Conservation (phyloP, 352 stramenopile species). For the Discostella stelligera region DNA sequence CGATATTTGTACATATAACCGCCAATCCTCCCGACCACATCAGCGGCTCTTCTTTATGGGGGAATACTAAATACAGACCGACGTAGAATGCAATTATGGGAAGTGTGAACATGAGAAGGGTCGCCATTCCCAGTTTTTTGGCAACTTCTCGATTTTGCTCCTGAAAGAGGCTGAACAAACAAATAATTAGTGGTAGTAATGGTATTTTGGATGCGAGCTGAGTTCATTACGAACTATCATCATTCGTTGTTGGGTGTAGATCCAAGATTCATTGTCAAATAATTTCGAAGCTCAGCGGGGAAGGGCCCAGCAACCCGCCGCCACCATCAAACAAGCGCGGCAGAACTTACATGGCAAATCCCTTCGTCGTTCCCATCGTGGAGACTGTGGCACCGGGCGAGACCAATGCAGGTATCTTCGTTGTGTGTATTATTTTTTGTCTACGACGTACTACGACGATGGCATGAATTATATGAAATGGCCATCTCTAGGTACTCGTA, state of each 20-base stretch:
- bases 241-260: slow-evolving; percentile 1
- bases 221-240: background rate
- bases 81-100: slow-evolving; percentile 68
- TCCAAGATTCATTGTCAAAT: background rate
- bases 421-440: too few relatives aligned
- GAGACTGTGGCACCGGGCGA: too few relatives aligned
- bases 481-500: too few relatives aligned
- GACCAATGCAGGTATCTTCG: too few relatives aligned
- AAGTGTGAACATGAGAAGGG: slow-evolving; percentile 66
- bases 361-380: slow-evolving; percentile 17
- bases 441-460: too few relatives aligned
- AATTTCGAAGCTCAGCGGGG: background rate
- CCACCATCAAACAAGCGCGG: too few relatives aligned
- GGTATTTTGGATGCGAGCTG: background rate
- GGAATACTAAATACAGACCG: slow-evolving; percentile 51
- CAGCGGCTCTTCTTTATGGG: slow-evolving; percentile 57
- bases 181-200: background rate
- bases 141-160: slow-evolving; percentile 70
- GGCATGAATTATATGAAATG: too few relatives aligned
- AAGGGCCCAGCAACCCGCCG: too few relatives aligned
- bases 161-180: slow-evolving; percentile 56
- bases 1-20: slow-evolving; percentile 69
- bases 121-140: slow-evolving; percentile 66
- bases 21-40: slow-evolving; percentile 64
- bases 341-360: slow-evolving; percentile 22